These are phyloP conservation scores for Prosopis cineraria DNA, from an alignment of 306 rosid species.

Conservation along the genomic window DNA sequence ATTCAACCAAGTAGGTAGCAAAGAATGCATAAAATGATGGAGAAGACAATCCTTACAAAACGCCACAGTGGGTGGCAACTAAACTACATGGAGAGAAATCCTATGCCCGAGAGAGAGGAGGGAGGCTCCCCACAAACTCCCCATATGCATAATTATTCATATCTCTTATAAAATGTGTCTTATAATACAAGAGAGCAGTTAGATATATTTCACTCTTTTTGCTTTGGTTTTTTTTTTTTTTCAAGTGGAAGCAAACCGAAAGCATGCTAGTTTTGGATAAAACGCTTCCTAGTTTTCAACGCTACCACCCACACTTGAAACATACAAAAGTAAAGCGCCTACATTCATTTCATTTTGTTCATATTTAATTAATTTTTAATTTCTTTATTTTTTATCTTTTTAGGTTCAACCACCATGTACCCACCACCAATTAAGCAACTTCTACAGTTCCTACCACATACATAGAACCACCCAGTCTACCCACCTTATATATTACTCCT, in stretches of 20 bases:
- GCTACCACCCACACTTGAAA: conserved; percentile 50
- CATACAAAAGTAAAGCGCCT: conserved; percentile 42
- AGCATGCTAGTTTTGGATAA: conserved; percentile 29
- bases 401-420: conserved; percentile 25
- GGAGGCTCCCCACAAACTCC: too few relatives aligned
- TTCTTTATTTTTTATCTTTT: background rate
- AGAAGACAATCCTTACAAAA: too few relatives aligned
- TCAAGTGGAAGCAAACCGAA: background rate
- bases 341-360: conserved; percentile 31
- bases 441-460: background rate
- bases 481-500: background rate
- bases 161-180: too few relatives aligned
- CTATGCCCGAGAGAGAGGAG: too few relatives aligned
- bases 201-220: too few relatives aligned
- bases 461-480: background rate
- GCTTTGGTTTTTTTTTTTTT: too few relatives aligned
- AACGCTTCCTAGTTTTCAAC: conserved; percentile 52
- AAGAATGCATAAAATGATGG: too few relatives aligned
- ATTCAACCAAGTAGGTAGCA: too few relatives aligned
- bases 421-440: conserved; percentile 11
- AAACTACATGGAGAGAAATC: too few relatives aligned
- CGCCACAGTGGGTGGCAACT: too few relatives aligned
- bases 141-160: too few relatives aligned
- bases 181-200: too few relatives aligned
- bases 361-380: background rate